Percentiles rank a stretch among this genome's conserved stretches.
Evolutionary conservation across 2,329 filamentous ascomycete species (phyloP).

Genomic region (Aspergillus sp.): DNA sequence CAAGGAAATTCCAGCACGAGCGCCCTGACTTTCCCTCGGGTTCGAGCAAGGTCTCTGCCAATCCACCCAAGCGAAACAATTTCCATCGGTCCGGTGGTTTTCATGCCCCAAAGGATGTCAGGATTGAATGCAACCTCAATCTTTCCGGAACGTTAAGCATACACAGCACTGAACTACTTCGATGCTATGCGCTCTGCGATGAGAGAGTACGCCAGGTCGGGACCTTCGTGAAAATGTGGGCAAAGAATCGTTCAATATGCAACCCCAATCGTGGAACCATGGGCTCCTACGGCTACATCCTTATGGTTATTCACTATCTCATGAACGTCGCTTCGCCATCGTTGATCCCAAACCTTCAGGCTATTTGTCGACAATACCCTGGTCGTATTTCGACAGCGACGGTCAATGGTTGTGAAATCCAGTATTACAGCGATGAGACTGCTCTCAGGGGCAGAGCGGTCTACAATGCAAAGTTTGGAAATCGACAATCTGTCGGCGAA

Average conservation of each 20-base stretch:
- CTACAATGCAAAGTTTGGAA: constrained; percentile 54
- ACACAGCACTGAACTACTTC: constrained; percentile 72
- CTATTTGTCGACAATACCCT: constrained; percentile 26
- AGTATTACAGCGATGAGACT: constrained; percentile 67
- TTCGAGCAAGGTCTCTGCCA: background rate
- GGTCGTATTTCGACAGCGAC: constrained; percentile 21
- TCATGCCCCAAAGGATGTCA: constrained; percentile 71
- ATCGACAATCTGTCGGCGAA: constrained; percentile 58
- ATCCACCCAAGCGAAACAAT: too few relatives aligned
- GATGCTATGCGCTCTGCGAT: constrained; percentile 75
- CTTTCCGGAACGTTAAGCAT: constrained; percentile 72
- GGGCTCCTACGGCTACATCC: constrained; percentile 80
- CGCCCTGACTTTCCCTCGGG: constrained; percentile 32
- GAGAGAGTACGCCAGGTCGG: constrained; percentile 67
- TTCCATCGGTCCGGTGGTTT: constrained; percentile 50
- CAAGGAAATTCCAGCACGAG: constrained; percentile 6
- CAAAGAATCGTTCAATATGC: constrained; percentile 76
- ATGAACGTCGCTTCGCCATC: constrained; percentile 73
- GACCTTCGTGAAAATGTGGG: constrained; percentile 85
- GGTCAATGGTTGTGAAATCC: constrained; percentile 59
- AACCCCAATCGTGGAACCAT: constrained; percentile 77
- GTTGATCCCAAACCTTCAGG: constrained; percentile 66
- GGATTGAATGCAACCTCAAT: constrained; percentile 88
- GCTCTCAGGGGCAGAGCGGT: constrained; percentile 56
- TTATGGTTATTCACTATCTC: constrained; percentile 87